Percentiles rank a stretch among this genome's conserved stretches.
These are phyloP conservation scores for Gymnopus androsaceus DNA, from an alignment of 1,284 basidiomycete genomes.

Conservation along the genomic window DNA sequence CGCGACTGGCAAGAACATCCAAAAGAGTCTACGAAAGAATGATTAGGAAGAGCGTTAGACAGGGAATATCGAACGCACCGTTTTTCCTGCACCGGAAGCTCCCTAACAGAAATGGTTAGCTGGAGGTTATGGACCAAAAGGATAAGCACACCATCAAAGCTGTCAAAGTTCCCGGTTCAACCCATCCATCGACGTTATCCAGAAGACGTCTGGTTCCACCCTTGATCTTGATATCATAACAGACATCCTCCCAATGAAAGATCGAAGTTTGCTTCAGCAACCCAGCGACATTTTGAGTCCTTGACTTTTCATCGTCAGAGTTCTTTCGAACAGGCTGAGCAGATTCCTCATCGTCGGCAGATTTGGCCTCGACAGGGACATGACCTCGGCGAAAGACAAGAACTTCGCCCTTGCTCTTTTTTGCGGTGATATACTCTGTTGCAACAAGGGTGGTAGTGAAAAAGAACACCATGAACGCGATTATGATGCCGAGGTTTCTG, in stretches of 20 bases:
- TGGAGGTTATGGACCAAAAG: background rate
- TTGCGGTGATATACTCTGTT: slow-evolving; percentile 42
- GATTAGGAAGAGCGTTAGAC: no score
- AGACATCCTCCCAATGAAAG: slow-evolving; percentile 39
- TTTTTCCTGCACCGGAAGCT: slow-evolving; percentile 65
- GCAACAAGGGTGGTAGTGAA: slow-evolving; percentile 40
- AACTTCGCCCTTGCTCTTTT: slow-evolving; percentile 45
- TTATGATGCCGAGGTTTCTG: slow-evolving; percentile 41
- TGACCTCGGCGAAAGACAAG: slow-evolving; percentile 45
- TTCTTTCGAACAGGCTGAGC: slow-evolving; percentile 17
- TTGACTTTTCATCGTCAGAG: slow-evolving; percentile 5
- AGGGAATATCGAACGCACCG: no score
- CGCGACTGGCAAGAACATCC: slow-evolving; percentile 67
- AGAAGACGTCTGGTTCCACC: slow-evolving; percentile 41
- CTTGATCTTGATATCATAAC: slow-evolving; percentile 56
- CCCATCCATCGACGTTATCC: slow-evolving; percentile 68
- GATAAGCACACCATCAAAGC: slow-evolving; percentile 41
- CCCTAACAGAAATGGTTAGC: slow-evolving; percentile 28
- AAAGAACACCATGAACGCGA: slow-evolving; percentile 34
- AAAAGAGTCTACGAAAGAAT: no score
- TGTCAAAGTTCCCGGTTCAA: slow-evolving; percentile 58
- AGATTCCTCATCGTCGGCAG: slow-evolving; percentile 21
- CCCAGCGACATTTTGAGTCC: background rate
- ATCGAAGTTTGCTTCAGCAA: slow-evolving; percentile 18
- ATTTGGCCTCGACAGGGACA: slow-evolving; percentile 26